phyloP scores from a whole-genome alignment of 2,329 filamentous ascomycete species.

The Alternaria conjuncta region DNA sequence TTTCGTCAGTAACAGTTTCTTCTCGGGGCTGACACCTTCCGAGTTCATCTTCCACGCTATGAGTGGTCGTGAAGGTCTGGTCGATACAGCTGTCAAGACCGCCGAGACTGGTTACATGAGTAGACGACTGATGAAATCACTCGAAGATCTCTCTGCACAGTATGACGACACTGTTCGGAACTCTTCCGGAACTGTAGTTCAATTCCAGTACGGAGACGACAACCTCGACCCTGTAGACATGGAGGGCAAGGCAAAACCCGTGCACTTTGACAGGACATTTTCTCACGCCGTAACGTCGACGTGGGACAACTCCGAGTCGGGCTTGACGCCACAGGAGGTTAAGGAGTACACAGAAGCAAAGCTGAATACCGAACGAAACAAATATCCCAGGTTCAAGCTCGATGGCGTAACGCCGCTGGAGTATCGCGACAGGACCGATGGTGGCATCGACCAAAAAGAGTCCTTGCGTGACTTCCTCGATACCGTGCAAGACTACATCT shows the following conservation, averaged over 20 bases:
- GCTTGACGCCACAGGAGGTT: slow-evolving; percentile 78
- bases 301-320: slow-evolving; percentile 76
- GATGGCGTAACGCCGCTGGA: slow-evolving; percentile 57
- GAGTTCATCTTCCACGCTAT: slow-evolving; percentile 99
- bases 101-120: slow-evolving; percentile 99
- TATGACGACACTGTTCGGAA: slow-evolving; percentile 97
- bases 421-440: slow-evolving; percentile 73
- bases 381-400: slow-evolving; percentile 48
- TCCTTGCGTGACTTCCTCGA: slow-evolving; percentile 82
- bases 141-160: slow-evolving; percentile 91
- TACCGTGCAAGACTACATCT: slow-evolving; percentile 76
- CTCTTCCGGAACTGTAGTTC: slow-evolving; percentile 85
- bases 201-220: slow-evolving; percentile 97
- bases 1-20: slow-evolving; percentile 97
- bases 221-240: slow-evolving; percentile 96
- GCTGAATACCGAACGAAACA: slow-evolving; percentile 70
- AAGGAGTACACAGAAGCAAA: slow-evolving; percentile 70
- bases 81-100: slow-evolving; percentile 98
- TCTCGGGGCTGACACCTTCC: slow-evolving; percentile 84
- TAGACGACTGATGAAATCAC: slow-evolving; percentile 93
- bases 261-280: slow-evolving; percentile 91
- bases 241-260: slow-evolving; percentile 91
- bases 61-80: slow-evolving; percentile 95
- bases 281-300: slow-evolving; percentile 78
- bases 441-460: slow-evolving; percentile 65